Evolutionary conservation across 176 grass and related monocot species (phyloP), one percentile per base, ranked within the genome.

Genomic region (Oryza punctata): DNA sequence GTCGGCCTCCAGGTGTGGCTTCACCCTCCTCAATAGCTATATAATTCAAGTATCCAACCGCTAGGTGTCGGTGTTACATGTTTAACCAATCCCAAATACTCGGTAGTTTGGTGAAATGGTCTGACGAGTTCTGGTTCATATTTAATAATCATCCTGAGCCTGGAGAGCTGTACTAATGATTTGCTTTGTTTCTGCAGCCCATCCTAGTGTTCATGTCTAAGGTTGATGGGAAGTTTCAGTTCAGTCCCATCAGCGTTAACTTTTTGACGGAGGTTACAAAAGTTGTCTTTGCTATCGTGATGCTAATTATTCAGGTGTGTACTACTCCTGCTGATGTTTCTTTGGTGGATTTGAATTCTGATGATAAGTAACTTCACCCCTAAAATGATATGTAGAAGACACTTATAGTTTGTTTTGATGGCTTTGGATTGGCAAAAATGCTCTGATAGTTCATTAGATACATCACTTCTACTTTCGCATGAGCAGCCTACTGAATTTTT

Each of bases 151-250:
- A 69, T 2, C 57, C n/a, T 24, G 57, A 61, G 14, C 8, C 2
- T 60, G 15, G n/a, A 26, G 26, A 73, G 9, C 38, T 63, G 35
- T 82, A 37, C 33, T 86, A 72, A 90, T 60, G 13, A 5, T 68
- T 81, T 33, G 10, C 28, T 65, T 81, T 28, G 63, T 65, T 67
- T 40, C 18, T 95, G 89, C 91, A 98, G 96, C 96, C 96, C 72
- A 95, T 98, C 74, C 88, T 98, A 79, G 96, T 98, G 72, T 99
- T 94, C 78, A 96, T 98, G 93, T 98, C 89, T 50, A 98, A 98
- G 85, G 93, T 98, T 13, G 91, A 98, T 70, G 96, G 96, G 49
- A 95, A 93, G 84, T 95, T 98, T 61, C 87, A 91, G 81, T 98
- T 98, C 85, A 98, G 91, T 80, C 96, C 96, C 45, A 91, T 98